A percentile compares a stretch with the other conserved stretches of the same genome.
Evolutionary conservation across 75 land plant species (phyloP).

Genomic region (Adiantum capillusveneris): DNA sequence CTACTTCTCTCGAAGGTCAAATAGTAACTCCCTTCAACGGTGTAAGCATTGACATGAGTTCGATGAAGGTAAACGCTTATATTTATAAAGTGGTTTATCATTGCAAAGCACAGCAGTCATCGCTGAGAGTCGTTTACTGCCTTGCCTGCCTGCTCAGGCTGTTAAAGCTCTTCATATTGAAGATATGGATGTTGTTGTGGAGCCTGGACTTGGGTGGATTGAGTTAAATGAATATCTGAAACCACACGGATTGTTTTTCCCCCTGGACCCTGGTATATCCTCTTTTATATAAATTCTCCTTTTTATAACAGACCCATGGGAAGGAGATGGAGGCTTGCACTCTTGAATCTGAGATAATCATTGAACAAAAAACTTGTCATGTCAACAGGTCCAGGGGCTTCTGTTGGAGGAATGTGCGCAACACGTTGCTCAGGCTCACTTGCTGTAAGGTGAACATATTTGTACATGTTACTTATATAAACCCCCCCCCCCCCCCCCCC

Average conservation of each 20-base stretch:
- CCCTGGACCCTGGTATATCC: constrained; percentile 93
- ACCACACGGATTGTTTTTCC: constrained; percentile 93
- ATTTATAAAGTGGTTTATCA: too few relatives aligned
- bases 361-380: too few relatives aligned
- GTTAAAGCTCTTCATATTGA: constrained; percentile 80
- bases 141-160: constrained; percentile 32
- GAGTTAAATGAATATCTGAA: constrained; percentile 90
- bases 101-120: too few relatives aligned
- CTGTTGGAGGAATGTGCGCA: constrained; percentile 99
- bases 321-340: too few relatives aligned
- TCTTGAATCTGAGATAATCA: too few relatives aligned
- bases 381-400: constrained; percentile 91
- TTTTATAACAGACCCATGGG: too few relatives aligned
- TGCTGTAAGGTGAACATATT: constrained; percentile 69
- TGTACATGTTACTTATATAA: too few relatives aligned
- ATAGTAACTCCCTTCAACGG: constrained; percentile 84
- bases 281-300: too few relatives aligned
- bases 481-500: too few relatives aligned
- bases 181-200: constrained; percentile 97
- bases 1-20: constrained; percentile 98
- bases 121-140: too few relatives aligned
- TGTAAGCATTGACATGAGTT: constrained; percentile 84
- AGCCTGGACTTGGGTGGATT: constrained; percentile 99
- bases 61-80: constrained; percentile 94
- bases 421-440: constrained; percentile 99